Evolutionary conservation across 2,329 filamentous ascomycete genomes (phyloP).

Genomic region (Apiospora hydei): DNA sequence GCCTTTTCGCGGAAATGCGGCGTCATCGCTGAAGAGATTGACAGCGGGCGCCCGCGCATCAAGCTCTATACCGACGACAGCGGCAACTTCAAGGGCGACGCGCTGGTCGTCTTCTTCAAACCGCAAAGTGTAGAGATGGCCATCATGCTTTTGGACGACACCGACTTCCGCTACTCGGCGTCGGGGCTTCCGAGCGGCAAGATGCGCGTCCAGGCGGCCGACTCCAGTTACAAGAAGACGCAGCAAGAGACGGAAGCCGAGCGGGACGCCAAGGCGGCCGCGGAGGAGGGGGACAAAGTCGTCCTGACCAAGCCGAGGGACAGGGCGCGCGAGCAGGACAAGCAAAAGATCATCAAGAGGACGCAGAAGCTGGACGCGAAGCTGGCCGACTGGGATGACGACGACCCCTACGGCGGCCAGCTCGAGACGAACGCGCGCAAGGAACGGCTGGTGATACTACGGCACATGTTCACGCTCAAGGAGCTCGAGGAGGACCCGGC

Average conservation of each 20-base stretch:
- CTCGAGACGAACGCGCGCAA: slow-evolving; percentile 61
- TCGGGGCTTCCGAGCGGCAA: slow-evolving; percentile 63
- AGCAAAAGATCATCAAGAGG: slow-evolving; percentile 89
- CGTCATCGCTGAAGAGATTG: slow-evolving; percentile 93
- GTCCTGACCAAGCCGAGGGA: slow-evolving; percentile 55
- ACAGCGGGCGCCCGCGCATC: slow-evolving; percentile 85
- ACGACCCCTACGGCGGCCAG: slow-evolving; percentile 67
- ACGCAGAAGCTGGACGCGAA: slow-evolving; percentile 91
- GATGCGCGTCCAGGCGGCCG: slow-evolving; percentile 85
- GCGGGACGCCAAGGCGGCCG: slow-evolving; percentile 28
- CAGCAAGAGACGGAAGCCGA: slow-evolving; percentile 63
- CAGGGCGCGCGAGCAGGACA: slow-evolving; percentile 67
- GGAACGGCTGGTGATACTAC: slow-evolving; percentile 86
- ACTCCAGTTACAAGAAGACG: slow-evolving; percentile 90
- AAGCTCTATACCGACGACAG: slow-evolving; percentile 88
- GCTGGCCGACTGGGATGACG: slow-evolving; percentile 94
- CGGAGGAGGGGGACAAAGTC: slow-evolving; percentile 45
- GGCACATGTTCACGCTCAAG: slow-evolving; percentile 89
- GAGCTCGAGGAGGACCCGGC: slow-evolving; percentile 87
- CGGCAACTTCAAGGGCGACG: slow-evolving; percentile 92
- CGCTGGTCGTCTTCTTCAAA: slow-evolving; percentile 92
- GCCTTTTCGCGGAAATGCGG: slow-evolving; percentile 86
- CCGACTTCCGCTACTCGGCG: slow-evolving; percentile 73
- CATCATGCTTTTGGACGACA: slow-evolving; percentile 81
- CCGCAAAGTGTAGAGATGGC: slow-evolving; percentile 90